These are phyloP conservation scores for Castanea mollissima DNA, from an alignment of 306 rosid species.

Conservation along the genomic window DNA sequence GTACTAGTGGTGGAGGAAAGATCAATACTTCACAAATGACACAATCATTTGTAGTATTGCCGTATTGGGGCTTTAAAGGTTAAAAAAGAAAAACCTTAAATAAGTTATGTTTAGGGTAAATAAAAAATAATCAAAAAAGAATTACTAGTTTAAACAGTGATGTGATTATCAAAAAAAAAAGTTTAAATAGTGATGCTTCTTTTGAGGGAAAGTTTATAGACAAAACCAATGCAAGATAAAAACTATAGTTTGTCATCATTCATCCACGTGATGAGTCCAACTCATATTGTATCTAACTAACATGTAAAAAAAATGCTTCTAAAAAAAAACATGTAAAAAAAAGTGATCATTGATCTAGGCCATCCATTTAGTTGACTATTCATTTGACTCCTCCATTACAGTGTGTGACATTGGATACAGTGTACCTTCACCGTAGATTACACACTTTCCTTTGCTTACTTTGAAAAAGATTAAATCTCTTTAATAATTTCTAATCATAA, in stretches of 20 bases:
- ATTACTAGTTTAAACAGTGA: background rate
- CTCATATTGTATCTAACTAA: background rate
- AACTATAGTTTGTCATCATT: background rate
- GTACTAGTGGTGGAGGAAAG: background rate
- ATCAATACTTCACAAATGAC: background rate
- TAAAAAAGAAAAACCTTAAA: background rate
- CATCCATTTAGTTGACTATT: background rate
- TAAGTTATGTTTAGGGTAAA: background rate
- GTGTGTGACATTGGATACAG: background rate
- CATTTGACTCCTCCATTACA: too few species aligned
- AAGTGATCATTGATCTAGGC: background rate
- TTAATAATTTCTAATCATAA: slow-evolving; percentile 21
- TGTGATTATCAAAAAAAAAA: background rate
- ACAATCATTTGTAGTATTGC: too few species aligned
- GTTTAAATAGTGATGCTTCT: slow-evolving; percentile 6
- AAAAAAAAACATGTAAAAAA: background rate
- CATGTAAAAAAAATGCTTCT: too few species aligned
- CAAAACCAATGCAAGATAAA: background rate
- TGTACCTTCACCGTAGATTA: background rate
- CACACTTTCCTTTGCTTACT: background rate
- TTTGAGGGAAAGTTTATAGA: slow-evolving; percentile 3
- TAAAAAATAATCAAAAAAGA: background rate
- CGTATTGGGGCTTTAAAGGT: too few species aligned
- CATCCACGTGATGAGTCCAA: background rate
- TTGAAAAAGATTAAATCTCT: background rate